Evolutionary conservation across 257 asterid genomes (phyloP).

Genomic region (Petunia secreta): DNA sequence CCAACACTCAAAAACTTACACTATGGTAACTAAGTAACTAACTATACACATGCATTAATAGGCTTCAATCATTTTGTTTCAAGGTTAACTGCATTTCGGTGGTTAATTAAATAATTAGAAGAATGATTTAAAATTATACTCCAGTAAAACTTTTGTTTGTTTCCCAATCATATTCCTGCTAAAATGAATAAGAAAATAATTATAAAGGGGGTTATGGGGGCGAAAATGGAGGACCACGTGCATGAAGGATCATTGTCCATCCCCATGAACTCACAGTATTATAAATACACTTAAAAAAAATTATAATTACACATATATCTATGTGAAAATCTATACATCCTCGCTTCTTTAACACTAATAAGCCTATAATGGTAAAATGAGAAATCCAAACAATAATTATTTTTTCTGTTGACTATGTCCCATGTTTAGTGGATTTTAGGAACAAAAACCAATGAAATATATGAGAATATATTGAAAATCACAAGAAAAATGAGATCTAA

Average conservation of each 20-base stretch:
- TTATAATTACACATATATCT: neutral
- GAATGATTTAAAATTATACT: constrained; percentile 23
- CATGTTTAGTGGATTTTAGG: neutral
- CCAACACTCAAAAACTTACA: constrained; percentile 43
- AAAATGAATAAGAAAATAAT: constrained; percentile 25
- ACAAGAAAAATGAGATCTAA: constrained; percentile 37
- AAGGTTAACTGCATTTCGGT: constrained; percentile 23
- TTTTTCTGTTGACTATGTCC: neutral
- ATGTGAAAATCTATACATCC: neutral
- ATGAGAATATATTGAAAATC: constrained; percentile 12
- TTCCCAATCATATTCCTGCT: constrained; percentile 4
- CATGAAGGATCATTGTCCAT: constrained; percentile 61
- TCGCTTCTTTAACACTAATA: neutral
- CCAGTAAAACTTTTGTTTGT: constrained; percentile 25
- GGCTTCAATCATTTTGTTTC: neutral
- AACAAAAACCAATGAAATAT: constrained; percentile 23
- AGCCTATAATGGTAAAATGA: neutral
- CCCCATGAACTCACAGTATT: constrained; percentile 48
- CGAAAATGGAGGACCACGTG: constrained; percentile 47
- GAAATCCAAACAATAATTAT: neutral
- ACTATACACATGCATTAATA: neutral
- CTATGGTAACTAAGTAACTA: neutral
- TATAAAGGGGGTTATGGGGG: constrained; percentile 37
- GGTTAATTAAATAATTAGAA: constrained; percentile 10
- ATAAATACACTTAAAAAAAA: constrained; percentile 33